Evolutionary conservation across 108 stramenopile genomes (phyloP).

Genomic region (Discostella stelligeroides): DNA sequence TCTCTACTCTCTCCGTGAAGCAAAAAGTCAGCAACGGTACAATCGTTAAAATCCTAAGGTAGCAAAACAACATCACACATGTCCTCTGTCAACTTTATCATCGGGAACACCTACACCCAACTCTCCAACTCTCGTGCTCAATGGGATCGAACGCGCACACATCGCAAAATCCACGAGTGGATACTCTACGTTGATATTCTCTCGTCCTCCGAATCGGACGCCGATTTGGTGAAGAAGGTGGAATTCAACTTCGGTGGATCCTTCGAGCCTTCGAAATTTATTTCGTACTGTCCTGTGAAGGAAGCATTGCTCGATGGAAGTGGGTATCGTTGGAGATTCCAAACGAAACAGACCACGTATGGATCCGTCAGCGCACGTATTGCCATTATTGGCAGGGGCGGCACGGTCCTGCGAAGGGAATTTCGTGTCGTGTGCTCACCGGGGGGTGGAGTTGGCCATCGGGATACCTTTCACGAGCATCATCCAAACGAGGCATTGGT

Average conservation of each 20-base stretch:
- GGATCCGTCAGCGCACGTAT: conserved; percentile 28
- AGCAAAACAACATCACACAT: not conserved
- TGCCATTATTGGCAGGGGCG: conserved; percentile 43
- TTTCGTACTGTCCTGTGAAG: conserved; percentile 24
- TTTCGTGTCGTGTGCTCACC: not conserved
- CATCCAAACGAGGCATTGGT: not conserved
- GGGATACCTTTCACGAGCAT: conserved; percentile 27
- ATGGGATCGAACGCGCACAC: conserved; percentile 9
- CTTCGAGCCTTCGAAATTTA: conserved; percentile 20
- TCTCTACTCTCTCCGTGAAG: too few relatives aligned
- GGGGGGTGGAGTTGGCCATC: not conserved
- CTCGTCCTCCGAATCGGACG: conserved; percentile 1
- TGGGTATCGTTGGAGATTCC: conserved; percentile 33
- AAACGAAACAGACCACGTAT: conserved; percentile 40
- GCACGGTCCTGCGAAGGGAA: conserved; percentile 5
- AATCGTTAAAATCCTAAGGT: too few relatives aligned
- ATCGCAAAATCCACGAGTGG: conserved; percentile 35
- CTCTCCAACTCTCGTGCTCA: conserved; percentile 21
- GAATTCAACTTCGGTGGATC: conserved; percentile 38
- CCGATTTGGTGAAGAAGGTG: conserved; percentile 45
- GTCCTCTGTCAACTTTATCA: conserved; percentile 16
- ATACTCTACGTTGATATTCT: conserved; percentile 49
- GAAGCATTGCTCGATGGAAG: not conserved
- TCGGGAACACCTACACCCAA: conserved; percentile 49
- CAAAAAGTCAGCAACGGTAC: too few relatives aligned